A percentile compares a stretch with the other conserved stretches of the same genome.
phyloP scores from a whole-genome alignment of 2,329 filamentous ascomycete genomes.

The Iodosphaeria phyllophila region DNA sequence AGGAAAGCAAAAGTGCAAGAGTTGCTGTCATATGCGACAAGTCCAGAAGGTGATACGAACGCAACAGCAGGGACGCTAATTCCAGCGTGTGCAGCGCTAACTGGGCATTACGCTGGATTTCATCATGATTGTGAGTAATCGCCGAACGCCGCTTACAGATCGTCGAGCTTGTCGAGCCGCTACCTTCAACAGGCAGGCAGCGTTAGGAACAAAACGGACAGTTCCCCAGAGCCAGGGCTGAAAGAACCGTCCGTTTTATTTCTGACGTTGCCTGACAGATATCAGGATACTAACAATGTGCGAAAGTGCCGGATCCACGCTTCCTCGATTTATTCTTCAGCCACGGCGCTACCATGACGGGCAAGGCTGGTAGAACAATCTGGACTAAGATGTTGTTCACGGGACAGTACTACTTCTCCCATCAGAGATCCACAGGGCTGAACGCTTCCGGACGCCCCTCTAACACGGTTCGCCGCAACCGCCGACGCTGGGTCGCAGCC shows the following conservation, averaged over 20 bases:
- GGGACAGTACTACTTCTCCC: constrained; percentile 13
- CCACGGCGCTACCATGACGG: constrained; percentile 8
- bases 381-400: constrained; percentile 11
- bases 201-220: too few species aligned
- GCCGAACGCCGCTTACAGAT: too few species aligned
- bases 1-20: constrained; percentile 13
- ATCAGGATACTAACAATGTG: too few species aligned
- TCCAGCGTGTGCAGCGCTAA: constrained; percentile 13
- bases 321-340: constrained; percentile 12
- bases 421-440: constrained; percentile 12
- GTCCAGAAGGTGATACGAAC: constrained; percentile 13
- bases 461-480: constrained; percentile 13
- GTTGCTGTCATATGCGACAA: constrained; percentile 11
- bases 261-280: too few species aligned
- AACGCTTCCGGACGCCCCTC: constrained; percentile 11
- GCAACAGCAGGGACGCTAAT: too few species aligned
- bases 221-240: too few species aligned
- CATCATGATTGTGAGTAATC: too few species aligned
- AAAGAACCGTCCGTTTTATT: too few species aligned
- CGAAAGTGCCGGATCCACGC: constrained; percentile 13
- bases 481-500: constrained; percentile 13
- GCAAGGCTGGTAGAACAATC: constrained; percentile 9
- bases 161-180: too few species aligned
- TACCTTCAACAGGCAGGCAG: too few species aligned
- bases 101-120: constrained; percentile 14